Evolutionary conservation across 1,284 basidiomycete species (phyloP).

Genomic region (Pyrrhoderma noxium): DNA sequence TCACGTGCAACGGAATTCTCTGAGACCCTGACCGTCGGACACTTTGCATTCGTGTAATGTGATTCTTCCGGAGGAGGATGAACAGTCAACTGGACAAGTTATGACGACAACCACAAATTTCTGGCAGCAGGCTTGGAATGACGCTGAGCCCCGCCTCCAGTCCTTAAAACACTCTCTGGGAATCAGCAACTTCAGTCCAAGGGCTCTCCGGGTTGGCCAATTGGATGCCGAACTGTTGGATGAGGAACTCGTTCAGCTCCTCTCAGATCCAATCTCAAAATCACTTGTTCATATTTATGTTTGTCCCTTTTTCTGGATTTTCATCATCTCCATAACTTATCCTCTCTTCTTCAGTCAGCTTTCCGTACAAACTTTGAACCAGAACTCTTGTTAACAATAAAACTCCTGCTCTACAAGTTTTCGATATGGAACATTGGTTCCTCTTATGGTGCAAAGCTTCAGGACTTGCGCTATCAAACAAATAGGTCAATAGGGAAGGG

Average conservation of each 20-base stretch:
- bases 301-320: constrained; percentile 28
- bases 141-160: constrained; percentile 46
- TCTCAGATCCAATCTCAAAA: constrained; percentile 77
- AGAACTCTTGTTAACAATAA: constrained; percentile 74
- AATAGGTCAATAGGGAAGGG: constrained; percentile 23
- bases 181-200: constrained; percentile 27
- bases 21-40: no score
- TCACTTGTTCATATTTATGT: constrained; percentile 70
- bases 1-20: no score
- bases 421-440: constrained; percentile 77
- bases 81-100: no score
- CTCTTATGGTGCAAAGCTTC: constrained; percentile 88
- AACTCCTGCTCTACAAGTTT: constrained; percentile 75
- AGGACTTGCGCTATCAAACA: constrained; percentile 67
- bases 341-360: constrained; percentile 38
- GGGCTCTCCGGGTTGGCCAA: constrained; percentile 79
- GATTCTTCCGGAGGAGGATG: no score
- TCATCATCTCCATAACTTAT: not conserved
- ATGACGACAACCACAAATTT: not conserved
- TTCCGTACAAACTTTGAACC: constrained; percentile 67
- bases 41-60: no score
- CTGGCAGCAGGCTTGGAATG: constrained; percentile 60
- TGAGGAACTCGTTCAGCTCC: constrained; percentile 76
- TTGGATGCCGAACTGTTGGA: constrained; percentile 92
- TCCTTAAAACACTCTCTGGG: constrained; percentile 37